phyloP scores from a whole-genome alignment of 2,329 filamentous ascomycete genomes.

The Lachnellula cervina region DNA sequence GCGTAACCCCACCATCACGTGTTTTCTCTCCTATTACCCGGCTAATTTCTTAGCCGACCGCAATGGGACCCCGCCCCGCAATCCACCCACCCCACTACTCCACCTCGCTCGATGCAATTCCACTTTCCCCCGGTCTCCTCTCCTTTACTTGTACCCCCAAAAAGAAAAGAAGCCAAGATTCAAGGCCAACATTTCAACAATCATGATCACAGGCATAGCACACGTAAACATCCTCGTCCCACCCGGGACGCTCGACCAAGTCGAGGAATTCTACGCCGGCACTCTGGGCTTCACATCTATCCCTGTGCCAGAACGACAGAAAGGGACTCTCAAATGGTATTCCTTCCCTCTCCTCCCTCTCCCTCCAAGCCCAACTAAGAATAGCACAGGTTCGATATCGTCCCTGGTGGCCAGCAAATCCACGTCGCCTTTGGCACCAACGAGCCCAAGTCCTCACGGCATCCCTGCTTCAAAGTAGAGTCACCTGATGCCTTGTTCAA shows the following conservation, averaged over 20 bases:
- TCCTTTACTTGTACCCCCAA: too few species aligned
- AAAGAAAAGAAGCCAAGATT: not conserved
- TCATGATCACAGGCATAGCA: constrained; percentile 45
- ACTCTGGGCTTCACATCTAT: constrained; percentile 51
- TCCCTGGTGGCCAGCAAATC: constrained; percentile 48
- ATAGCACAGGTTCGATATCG: constrained; percentile 48
- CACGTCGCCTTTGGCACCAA: constrained; percentile 47
- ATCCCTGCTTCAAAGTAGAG: constrained; percentile 54
- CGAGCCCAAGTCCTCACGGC: constrained; percentile 41
- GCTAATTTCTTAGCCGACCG: not conserved
- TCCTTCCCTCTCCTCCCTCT: not conserved
- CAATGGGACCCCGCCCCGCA: not conserved
- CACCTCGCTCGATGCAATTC: not conserved
- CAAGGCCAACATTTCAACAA: not conserved
- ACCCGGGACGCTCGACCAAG: constrained; percentile 44
- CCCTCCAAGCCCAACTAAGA: not conserved
- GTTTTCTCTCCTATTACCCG: not conserved
- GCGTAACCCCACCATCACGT: not conserved
- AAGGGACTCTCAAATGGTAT: constrained; percentile 50
- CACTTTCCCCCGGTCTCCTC: not conserved
- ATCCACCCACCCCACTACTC: not conserved
- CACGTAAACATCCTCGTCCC: constrained; percentile 58
- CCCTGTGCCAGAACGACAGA: constrained; percentile 48
- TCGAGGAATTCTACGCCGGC: constrained; percentile 48
- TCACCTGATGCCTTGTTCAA: constrained; percentile 42